Evolutionary conservation across 768 basidiomycete genomes (phyloP).

Genomic region (Suillus luteus): DNA sequence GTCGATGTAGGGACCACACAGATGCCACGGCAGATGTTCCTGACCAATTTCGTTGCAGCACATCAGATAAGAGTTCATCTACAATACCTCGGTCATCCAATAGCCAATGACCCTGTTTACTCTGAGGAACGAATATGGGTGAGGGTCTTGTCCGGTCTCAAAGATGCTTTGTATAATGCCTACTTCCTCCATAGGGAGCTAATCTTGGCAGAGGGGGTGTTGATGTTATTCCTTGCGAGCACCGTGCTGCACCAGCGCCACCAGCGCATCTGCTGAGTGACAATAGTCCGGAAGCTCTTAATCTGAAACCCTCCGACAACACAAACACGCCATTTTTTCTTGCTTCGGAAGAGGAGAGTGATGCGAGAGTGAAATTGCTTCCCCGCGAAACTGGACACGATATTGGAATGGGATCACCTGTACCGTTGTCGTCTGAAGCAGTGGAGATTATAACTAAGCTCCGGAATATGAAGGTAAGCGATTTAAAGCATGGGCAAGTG

Average conservation of each 20-base stretch:
- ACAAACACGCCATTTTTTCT: background rate
- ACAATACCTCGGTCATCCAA: conserved; percentile 90
- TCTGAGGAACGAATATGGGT: conserved; percentile 80
- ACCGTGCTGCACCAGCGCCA: conserved; percentile 63
- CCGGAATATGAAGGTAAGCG: conserved; percentile 76
- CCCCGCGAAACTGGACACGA: conserved; percentile 87
- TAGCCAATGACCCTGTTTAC: conserved; percentile 96
- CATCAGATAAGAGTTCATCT: conserved; percentile 98
- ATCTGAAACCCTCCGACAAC: background rate
- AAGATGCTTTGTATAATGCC: background rate
- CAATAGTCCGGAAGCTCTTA: conserved; percentile 51
- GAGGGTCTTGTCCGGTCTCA: conserved; percentile 18
- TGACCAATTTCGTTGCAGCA: conserved; percentile 47
- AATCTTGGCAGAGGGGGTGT: conserved; percentile 80
- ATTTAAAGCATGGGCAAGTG: background rate
- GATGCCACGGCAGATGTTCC: background rate
- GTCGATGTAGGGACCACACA: conserved; percentile 67
- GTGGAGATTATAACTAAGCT: conserved; percentile 76
- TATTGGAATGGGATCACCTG: conserved; percentile 86
- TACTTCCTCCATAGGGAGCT: conserved; percentile 51
- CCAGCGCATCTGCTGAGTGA: conserved; percentile 37
- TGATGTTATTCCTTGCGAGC: conserved; percentile 68
- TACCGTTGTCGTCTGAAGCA: conserved; percentile 75
- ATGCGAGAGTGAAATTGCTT: conserved; percentile 45
- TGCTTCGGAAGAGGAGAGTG: conserved; percentile 7